Conservation (phyloP, 768 basidiomycete species). For the Trametes punicea region DNA sequence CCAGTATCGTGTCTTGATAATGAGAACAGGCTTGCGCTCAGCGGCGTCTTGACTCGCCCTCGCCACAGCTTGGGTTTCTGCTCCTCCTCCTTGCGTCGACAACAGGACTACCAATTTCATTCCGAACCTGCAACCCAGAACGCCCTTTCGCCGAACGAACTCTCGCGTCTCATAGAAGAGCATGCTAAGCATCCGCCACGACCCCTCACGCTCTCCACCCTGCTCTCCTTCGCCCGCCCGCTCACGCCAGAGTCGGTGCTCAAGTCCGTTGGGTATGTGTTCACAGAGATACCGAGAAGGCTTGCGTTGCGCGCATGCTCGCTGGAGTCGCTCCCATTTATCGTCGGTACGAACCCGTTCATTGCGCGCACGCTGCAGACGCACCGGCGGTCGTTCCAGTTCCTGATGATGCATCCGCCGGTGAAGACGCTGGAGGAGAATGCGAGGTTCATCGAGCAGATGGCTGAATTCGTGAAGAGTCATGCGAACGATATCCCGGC, state of each 20-base stretch:
- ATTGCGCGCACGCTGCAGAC: conserved; percentile 67
- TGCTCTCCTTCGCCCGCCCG: conserved; percentile 75
- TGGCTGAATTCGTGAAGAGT: conserved; percentile 68
- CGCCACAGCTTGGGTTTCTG: not conserved
- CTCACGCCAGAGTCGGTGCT: conserved; percentile 68
- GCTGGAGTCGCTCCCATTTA: conserved; percentile 77
- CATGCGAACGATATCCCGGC: conserved; percentile 89
- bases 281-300: conserved; percentile 74
- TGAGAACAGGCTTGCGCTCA: not conserved
- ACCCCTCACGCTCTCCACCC: conserved; percentile 66
- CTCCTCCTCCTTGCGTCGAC: not conserved
- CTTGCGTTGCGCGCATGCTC: conserved; percentile 72
- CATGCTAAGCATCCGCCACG: conserved; percentile 62
- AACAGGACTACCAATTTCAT: conserved; percentile 7
- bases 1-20: not conserved
- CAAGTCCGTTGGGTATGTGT: conserved; percentile 68
- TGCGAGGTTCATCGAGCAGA: conserved; percentile 56
- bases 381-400: conserved; percentile 67
- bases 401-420: conserved; percentile 62
- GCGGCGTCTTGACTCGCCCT: not conserved
- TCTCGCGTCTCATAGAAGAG: conserved; percentile 57
- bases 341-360: conserved; percentile 87
- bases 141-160: conserved; percentile 47
- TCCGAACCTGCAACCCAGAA: not conserved
- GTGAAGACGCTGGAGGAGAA: conserved; percentile 71